Conservation (phyloP, 2,329 filamentous ascomycete species). For the Chaetomiaceae sp. region DNA sequence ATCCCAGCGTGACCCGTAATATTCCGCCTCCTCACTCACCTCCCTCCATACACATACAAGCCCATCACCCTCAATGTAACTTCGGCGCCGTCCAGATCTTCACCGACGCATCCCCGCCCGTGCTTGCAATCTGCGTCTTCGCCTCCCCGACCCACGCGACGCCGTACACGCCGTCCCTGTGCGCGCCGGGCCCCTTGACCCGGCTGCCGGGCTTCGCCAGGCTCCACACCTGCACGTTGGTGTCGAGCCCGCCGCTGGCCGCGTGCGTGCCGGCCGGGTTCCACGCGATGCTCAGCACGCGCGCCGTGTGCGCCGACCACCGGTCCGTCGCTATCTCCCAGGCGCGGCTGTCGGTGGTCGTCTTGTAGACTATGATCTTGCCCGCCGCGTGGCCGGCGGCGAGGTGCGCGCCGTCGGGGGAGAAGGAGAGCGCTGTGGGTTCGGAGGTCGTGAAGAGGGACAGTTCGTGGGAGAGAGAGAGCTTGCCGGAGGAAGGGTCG, state of each 20-base stretch:
- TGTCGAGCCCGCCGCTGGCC: constrained; percentile 81
- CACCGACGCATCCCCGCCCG: constrained; percentile 80
- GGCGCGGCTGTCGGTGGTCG: constrained; percentile 43
- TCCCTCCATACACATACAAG: background rate
- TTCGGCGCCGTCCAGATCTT: constrained; percentile 76
- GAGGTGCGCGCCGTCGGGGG: constrained; percentile 66
- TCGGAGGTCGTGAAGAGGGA: constrained; percentile 63
- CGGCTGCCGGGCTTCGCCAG: constrained; percentile 75
- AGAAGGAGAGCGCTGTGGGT: constrained; percentile 80
- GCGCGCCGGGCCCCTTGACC: constrained; percentile 78
- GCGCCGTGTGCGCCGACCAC: constrained; percentile 56
- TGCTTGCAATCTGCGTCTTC: constrained; percentile 60
- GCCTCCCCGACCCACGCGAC: constrained; percentile 67
- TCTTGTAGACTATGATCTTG: constrained; percentile 78
- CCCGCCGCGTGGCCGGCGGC: constrained; percentile 79
- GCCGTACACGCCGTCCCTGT: constrained; percentile 92
- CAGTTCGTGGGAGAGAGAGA: constrained; percentile 50
- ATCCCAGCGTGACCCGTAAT: background rate
- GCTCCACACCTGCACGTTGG: constrained; percentile 90
- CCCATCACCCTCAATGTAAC: constrained; percentile 35
- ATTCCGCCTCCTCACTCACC: too few relatives aligned
- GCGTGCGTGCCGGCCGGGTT: constrained; percentile 70
- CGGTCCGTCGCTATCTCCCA: constrained; percentile 72
- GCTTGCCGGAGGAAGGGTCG: constrained; percentile 46
- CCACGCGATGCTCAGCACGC: constrained; percentile 62